Percentiles rank a stretch among this genome's conserved stretches.
Evolutionary conservation across 805 yeast genomes (phyloP).

Genomic region (Sugiyamaella mastotermitis): DNA sequence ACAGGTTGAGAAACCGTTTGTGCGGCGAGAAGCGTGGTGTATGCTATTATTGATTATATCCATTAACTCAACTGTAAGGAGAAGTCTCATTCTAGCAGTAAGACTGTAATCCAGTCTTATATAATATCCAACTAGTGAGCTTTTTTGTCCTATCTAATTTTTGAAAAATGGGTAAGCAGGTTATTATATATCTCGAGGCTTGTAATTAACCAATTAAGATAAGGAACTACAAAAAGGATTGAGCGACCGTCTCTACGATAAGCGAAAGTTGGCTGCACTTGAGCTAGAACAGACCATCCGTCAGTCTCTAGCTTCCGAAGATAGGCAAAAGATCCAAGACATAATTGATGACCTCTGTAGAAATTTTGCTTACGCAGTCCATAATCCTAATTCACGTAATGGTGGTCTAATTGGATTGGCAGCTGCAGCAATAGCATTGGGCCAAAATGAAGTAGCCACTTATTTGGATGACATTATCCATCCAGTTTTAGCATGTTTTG

Average conservation of each 20-base stretch:
- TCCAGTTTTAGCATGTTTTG: slow-evolving; percentile 91
- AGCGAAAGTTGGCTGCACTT: slow-evolving; percentile 67
- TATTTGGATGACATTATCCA: slow-evolving; percentile 82
- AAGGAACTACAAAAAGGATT: slow-evolving; percentile 62
- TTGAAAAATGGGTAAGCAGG: no score
- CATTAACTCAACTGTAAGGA: no score
- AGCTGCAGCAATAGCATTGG: slow-evolving; percentile 90
- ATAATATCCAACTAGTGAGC: no score
- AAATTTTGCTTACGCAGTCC: slow-evolving; percentile 75
- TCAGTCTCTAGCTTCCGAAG: slow-evolving; percentile 54
- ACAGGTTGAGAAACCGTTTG: no score
- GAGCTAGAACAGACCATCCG: slow-evolving; percentile 67
- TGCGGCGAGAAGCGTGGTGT: no score
- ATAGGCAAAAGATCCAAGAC: slow-evolving; percentile 50
- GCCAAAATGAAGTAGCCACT: slow-evolving; percentile 70
- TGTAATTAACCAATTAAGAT: slow-evolving; percentile 41
- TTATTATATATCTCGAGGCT: no score
- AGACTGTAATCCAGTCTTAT: no score
- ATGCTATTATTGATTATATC: no score
- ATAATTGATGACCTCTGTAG: slow-evolving; percentile 69
- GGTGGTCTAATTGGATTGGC: slow-evolving; percentile 96
- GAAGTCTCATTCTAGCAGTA: no score
- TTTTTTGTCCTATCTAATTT: no score
- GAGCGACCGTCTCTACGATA: slow-evolving; percentile 68
- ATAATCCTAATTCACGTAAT: slow-evolving; percentile 83